Percentiles rank a stretch among this genome's conserved stretches.
phyloP scores from a whole-genome alignment of 495 filamentous ascomycete species.

The Usnea hakonensis region DNA sequence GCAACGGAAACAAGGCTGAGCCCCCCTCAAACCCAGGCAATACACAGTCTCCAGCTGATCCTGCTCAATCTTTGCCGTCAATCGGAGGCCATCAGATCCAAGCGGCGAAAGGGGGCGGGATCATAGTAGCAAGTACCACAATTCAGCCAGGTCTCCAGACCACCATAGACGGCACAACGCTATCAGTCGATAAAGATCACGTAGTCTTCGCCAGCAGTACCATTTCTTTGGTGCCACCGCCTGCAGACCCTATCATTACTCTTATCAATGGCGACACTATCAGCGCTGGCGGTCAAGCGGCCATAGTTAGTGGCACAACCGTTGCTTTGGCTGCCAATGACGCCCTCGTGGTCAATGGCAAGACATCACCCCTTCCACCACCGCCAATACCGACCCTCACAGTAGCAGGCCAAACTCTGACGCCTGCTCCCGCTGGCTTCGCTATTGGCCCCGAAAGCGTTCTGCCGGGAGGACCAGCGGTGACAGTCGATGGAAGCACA shows the following conservation, averaged over 20 bases:
- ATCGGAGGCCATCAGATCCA: background rate
- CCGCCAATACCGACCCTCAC: background rate
- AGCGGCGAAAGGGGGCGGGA: background rate
- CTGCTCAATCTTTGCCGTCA: background rate
- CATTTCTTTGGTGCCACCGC: background rate
- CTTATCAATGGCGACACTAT: background rate
- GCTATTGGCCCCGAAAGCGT: background rate
- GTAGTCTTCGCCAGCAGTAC: conserved; percentile 1
- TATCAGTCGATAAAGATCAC: background rate
- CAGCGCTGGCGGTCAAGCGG: conserved; percentile 3
- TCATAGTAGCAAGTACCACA: conserved; percentile 2
- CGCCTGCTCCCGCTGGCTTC: background rate
- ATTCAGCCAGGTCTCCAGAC: background rate
- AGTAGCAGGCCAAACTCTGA: background rate
- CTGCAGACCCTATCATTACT: background rate
- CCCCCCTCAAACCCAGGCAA: background rate
- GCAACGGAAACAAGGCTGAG: background rate
- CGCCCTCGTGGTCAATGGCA: background rate
- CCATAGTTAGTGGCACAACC: background rate
- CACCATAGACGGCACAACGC: background rate
- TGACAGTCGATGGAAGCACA: background rate
- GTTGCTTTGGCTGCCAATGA: background rate
- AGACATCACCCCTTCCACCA: background rate
- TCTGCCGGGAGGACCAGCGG: background rate
- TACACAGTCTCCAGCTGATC: background rate